Evolutionary conservation across 1,139 yeast genomes (phyloP), one percentile per base, ranked within the genome.

Genomic region (Hyphopichia buzzinii): DNA sequence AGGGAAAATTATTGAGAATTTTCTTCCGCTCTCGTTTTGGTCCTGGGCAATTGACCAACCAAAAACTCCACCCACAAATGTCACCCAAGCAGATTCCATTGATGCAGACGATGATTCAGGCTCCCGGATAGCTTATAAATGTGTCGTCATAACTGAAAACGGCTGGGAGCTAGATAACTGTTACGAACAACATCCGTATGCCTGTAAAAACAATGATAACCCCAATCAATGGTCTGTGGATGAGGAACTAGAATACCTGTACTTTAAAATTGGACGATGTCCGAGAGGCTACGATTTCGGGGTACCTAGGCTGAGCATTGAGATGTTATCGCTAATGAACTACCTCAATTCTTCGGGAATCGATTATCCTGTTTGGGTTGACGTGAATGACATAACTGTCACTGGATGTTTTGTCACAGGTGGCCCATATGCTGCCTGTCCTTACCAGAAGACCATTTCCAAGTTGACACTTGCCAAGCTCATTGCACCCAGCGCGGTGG

Each of bases 401-500:
- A 60, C 74, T 13, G 74, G 79, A 37, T 90, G 98, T 55, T 90
- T 94, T 89, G 90, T 89, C 2, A 62, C 79, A 1, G 97, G 95
- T 2, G 96, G 96, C 0, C 80, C 90, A 0, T 72, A 77, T 42
- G 83, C 94, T 0, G 59, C 64, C 24, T 90, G 98, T 55, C 96
- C 96, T 0, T 90, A 89, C 53, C 78, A 77, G 39, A 65, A 62
- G 36, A 72, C 74, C 1, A 69, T 79, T 16, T 67, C 81, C 10
- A 67, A 67, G 28, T 67, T 79, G 34, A 77, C 77, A 38, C 81
- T 86, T 43, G 78, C 79, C 0, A 68, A 74, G 21, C 72, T 83
- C 71, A 64, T 89, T 26, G 75, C 86, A 0, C 89, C 95, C 0
- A 78, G 84, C 11, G 67, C 79, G 10, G 72, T 76, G 1, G 77